Evolutionary conservation across 2,329 filamentous ascomycete species (phyloP), one percentile per base, ranked within the genome.

Genomic region (Fusarium annulatum): DNA sequence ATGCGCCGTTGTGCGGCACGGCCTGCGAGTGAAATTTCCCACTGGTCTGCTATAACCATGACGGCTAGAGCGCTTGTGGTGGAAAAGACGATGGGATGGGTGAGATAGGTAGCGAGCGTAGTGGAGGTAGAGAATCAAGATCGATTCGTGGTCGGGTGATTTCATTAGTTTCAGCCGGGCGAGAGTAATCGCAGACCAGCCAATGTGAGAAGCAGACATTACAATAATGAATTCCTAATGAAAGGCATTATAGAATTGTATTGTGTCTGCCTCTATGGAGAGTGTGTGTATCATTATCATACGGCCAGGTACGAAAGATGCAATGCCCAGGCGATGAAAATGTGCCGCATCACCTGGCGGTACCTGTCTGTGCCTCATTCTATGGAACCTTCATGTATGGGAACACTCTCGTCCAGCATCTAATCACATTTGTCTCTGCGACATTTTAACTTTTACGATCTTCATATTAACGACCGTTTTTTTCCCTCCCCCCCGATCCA

Each of bases 101-200:
- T 66, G 58, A 61, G 53, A 55, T 28, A 26, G 42, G 43, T 19
- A 36, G n/a, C n/a, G 30, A 36, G n/a, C n/a, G 30, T 64, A 28
- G 52, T 69, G 67, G 67, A 69, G 67, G 67, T 69, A 64, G 51
- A 69, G 65, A 34, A 58, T 33, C 58, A 52, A 52, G 58, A 64
- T 69, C 67, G 58, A 69, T 69, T 69, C 65, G 67, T 36, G 23
- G 41, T 43, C 53, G 62, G 53, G 46, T 67, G 46, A 60, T 67
- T 36, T 58, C n/a, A n/a, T 38, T 30, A 39, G 42, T 23, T 28
- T 41, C 30, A 63, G 15, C 34, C 34, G 58, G 46, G 28, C 9
- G 34, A 42, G 30, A 49, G 34, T 28, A 28, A 33, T 28, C 34
- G 42, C 60, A 63, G 34, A 45, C 33, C 61, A 41, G 1, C 61